These are phyloP conservation scores for Zea mays DNA, from an alignment of 176 grass and related monocot species.

Conservation along the genomic window Zm-B73-REFERENCE-NAM-5.0 NC_050100.1:3120501-3121000, in stretches of 20 bases:
- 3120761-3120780: conserved; percentile 23
- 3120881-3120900: conserved; percentile 60
- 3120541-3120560: too few relatives aligned
- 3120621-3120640: too few relatives aligned
- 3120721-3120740: background rate
- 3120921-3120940: conserved; percentile 8
- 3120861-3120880: conserved; percentile 47
- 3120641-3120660: too few relatives aligned
- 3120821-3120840: conserved; percentile 36
- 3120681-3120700: too few relatives aligned
- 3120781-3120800: conserved; percentile 45
- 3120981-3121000: conserved; percentile 12
- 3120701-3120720: background rate
- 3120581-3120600: too few relatives aligned
- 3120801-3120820: conserved; percentile 33
- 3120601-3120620: too few relatives aligned
- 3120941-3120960: conserved; percentile 29
- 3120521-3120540: too few relatives aligned
- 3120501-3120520: too few relatives aligned
- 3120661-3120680: too few relatives aligned
- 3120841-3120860: conserved; percentile 46
- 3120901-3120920: conserved; percentile 48
- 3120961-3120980: conserved; percentile 26
- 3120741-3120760: conserved; percentile 16
- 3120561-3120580: too few relatives aligned